Evolutionary conservation across 805 yeast species (phyloP).

Genomic region (Candida morakotiae): DNA sequence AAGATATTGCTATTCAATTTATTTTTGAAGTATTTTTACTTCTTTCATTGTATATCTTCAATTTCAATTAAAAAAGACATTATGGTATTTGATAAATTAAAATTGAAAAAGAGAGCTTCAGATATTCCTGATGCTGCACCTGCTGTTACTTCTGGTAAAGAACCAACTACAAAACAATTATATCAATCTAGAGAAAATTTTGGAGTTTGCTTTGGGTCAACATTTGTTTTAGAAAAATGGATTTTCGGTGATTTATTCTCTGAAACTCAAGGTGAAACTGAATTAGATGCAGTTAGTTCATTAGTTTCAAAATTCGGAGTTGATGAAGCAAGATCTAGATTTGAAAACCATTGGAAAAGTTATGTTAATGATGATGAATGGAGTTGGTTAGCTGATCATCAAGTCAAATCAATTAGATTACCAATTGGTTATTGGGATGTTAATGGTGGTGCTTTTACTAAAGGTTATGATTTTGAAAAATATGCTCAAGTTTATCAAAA

Average conservation of each 20-base stretch:
- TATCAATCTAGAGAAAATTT: slow-evolving; percentile 59
- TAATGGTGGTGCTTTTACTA: slow-evolving; percentile 54
- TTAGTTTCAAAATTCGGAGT: slow-evolving; percentile 46
- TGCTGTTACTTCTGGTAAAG: slow-evolving; percentile 20
- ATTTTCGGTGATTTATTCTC: slow-evolving; percentile 62
- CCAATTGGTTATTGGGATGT: slow-evolving; percentile 93
- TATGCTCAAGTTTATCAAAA: slow-evolving; percentile 53
- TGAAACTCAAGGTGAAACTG: slow-evolving; percentile 53
- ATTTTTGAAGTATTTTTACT: slow-evolving; percentile 6
- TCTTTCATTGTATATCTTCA: slow-evolving; percentile 3
- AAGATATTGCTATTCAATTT: slow-evolving; percentile 3
- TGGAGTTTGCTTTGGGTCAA: slow-evolving; percentile 84
- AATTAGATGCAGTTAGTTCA: slow-evolving; percentile 65
- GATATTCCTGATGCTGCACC: slow-evolving; percentile 21
- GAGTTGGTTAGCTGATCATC: slow-evolving; percentile 62
- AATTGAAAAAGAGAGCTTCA: slow-evolving; percentile 23
- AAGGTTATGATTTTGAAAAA: slow-evolving; percentile 59
- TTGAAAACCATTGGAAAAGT: slow-evolving; percentile 63
- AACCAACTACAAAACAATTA: slow-evolving; percentile 44
- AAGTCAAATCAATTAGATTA: slow-evolving; percentile 77
- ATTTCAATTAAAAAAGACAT: not conserved
- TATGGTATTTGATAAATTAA: slow-evolving; percentile 22
- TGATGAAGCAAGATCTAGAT: slow-evolving; percentile 47
- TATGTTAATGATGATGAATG: slow-evolving; percentile 72
- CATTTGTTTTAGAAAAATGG: slow-evolving; percentile 79